Base-by-base conservation (phyloP, 805 yeast species). In the Metschnikowia kunwiensis region DNA sequence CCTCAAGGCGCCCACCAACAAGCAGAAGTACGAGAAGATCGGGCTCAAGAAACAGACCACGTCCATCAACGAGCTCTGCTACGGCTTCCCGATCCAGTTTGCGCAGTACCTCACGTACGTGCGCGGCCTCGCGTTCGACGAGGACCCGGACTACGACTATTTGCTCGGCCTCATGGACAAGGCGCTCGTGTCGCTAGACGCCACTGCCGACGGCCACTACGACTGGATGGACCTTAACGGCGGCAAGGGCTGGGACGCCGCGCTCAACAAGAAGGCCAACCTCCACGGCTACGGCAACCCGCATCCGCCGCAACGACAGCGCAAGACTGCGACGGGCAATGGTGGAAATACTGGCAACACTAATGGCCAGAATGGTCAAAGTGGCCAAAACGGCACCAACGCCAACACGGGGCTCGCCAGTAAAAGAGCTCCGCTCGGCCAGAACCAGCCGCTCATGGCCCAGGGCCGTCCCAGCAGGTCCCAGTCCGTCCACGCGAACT, bases 191-290 rank as follows among this genome's bases (percentile, higher is more conserved):
- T 80, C 82, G 22, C 71, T 82, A 34, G 83, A 80, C 32, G 86
- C 80, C 43, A 61, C 61, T 24, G 83, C 80, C 34, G 97, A 93
- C 63, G 95, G 86, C 30, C 89, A 86, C 54, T 93, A 88, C 63
- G 98, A 93, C 68, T 93, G 98, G 98, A 86, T 88, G 96, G 85
- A 83, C 53, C 72, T 93, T 50, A 93, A 93, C 59, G 86, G 85
- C 38, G 97, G 97, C 42, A 80, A 82, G 60, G 97, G 97, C 36
- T 91, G 96, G 96, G 97, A 93, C 64, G 76, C 86, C 20, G 70
- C 84, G 13, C 78, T 83, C 45, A 88, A 88, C 63, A 88, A 87
- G 60, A 89, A 89, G 62, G 95, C 96, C 36, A 89, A 89, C 55
- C 67, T 89, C 46, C 97, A 89, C 61, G 97, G 97, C 27, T 89